These are phyloP conservation scores for Komagataella phaffii DNA, from an alignment of 805 yeast species.

Conservation along the genomic window DNA sequence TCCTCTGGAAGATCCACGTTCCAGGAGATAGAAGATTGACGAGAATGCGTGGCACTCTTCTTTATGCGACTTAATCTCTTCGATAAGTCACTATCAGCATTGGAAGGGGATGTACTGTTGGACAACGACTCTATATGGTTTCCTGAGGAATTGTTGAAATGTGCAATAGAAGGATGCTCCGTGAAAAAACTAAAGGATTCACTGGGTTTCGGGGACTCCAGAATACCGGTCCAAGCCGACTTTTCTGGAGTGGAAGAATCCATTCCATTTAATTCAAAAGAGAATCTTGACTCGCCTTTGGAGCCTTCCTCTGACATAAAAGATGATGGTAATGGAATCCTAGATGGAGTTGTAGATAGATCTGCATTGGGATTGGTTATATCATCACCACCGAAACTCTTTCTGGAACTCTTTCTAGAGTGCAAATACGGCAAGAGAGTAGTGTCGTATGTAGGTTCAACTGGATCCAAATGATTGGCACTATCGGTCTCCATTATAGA, in stretches of 20 bases:
- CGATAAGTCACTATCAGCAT: background rate
- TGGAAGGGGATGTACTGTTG: background rate
- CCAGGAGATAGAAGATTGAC: conserved; percentile 23
- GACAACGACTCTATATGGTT: conserved; percentile 1
- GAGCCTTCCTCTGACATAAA: background rate
- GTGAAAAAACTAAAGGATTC: background rate
- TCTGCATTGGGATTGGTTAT: background rate
- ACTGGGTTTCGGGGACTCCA: background rate
- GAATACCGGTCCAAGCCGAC: background rate
- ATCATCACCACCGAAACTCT: background rate
- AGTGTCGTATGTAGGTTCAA: background rate
- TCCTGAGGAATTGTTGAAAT: background rate
- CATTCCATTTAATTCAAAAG: background rate
- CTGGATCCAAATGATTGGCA: background rate
- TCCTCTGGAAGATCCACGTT: conserved; percentile 38
- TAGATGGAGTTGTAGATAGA: background rate
- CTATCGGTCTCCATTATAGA: background rate
- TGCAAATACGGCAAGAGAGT: background rate
- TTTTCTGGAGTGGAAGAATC: background rate
- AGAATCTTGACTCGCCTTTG: background rate
- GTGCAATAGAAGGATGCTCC: background rate
- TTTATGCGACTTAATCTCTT: background rate
- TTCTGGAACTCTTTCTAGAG: background rate
- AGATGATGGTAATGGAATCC: background rate
- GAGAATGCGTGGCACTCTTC: conserved; percentile 1